These are phyloP conservation scores for Fusarium chuoi DNA, from an alignment of 2,329 filamentous ascomycete genomes.

Conservation along the genomic window DNA sequence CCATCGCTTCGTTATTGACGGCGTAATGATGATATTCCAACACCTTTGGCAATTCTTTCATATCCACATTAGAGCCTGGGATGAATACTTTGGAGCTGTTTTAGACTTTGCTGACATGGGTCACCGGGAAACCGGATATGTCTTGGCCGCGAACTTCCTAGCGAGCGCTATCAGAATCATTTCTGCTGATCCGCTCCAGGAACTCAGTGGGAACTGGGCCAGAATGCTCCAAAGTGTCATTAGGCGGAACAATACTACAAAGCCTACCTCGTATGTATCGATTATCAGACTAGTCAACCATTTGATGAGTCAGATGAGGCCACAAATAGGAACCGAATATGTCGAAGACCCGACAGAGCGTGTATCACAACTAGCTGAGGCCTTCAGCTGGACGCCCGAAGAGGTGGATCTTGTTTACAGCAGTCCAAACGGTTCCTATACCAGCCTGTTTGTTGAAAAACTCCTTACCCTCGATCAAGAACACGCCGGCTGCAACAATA, in stretches of 20 bases:
- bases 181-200: slow-evolving; percentile 64
- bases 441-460: slow-evolving; percentile 72
- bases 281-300: slow-evolving; percentile 62
- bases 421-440: slow-evolving; percentile 45
- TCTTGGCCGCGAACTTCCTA: slow-evolving; percentile 72
- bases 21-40: slow-evolving; percentile 60
- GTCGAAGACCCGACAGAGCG: slow-evolving; percentile 55
- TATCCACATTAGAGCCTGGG: slow-evolving; percentile 72
- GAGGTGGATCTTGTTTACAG: slow-evolving; percentile 60
- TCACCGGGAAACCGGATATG: slow-evolving; percentile 62
- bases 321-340: slow-evolving; percentile 46
- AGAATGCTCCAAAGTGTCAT: slow-evolving; percentile 64
- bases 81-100: slow-evolving; percentile 79
- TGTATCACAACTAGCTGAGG: slow-evolving; percentile 46
- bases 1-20: slow-evolving; percentile 47
- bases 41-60: slow-evolving; percentile 73
- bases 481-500: slow-evolving; percentile 59
- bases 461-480: slow-evolving; percentile 72
- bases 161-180: slow-evolving; percentile 68
- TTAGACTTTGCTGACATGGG: slow-evolving; percentile 73
- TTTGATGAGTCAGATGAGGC: slow-evolving; percentile 57
- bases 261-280: slow-evolving; percentile 64
- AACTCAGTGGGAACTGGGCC: slow-evolving; percentile 64
- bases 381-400: slow-evolving; percentile 56
- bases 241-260: slow-evolving; percentile 58